A percentile compares a stretch with the other conserved stretches of the same genome.
Evolutionary conservation across 2,329 filamentous ascomycete genomes (phyloP).

Genomic region (Grosmannia serpens): DNA sequence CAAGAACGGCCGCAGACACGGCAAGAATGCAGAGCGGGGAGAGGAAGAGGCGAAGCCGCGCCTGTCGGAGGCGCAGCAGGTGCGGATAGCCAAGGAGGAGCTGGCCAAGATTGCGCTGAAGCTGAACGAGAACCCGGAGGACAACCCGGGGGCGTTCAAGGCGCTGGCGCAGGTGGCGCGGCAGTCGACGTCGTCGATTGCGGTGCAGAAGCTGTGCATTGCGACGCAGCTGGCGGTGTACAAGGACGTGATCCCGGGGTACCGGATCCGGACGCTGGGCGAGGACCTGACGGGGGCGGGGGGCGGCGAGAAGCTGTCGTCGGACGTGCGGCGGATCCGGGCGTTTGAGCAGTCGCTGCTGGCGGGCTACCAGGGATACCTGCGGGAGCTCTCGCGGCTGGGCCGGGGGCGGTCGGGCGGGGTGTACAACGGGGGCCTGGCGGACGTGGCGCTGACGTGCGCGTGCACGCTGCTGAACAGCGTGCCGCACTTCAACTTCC

Average conservation of each 20-base stretch:
- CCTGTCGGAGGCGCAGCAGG: slow-evolving; percentile 45
- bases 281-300: slow-evolving; percentile 46
- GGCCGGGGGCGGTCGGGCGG: slow-evolving; percentile 22
- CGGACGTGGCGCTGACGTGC: slow-evolving; percentile 72
- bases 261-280: slow-evolving; percentile 73
- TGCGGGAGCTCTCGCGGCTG: slow-evolving; percentile 61
- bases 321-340: slow-evolving; percentile 74
- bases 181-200: slow-evolving; percentile 52
- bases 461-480: slow-evolving; percentile 68
- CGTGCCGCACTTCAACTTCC: slow-evolving; percentile 96
- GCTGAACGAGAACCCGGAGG: slow-evolving; percentile 88
- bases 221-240: slow-evolving; percentile 83
- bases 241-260: slow-evolving; percentile 93
- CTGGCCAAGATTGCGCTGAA: slow-evolving; percentile 69
- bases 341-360: slow-evolving; percentile 83
- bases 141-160: slow-evolving; percentile 71
- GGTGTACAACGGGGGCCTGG: slow-evolving; percentile 37
- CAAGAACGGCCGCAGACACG: slow-evolving; percentile 33
- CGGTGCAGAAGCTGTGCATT: slow-evolving; percentile 76
- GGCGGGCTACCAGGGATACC: slow-evolving; percentile 71
- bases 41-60: slow-evolving; percentile 23
- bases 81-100: slow-evolving; percentile 82
- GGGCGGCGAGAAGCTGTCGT: slow-evolving; percentile 66
- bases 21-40: slow-evolving; percentile 22
- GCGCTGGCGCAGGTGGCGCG: slow-evolving; percentile 58